These are phyloP conservation scores for Suhomyces taliae DNA, from an alignment of 1,139 yeast species.

Conservation along the genomic window DNA sequence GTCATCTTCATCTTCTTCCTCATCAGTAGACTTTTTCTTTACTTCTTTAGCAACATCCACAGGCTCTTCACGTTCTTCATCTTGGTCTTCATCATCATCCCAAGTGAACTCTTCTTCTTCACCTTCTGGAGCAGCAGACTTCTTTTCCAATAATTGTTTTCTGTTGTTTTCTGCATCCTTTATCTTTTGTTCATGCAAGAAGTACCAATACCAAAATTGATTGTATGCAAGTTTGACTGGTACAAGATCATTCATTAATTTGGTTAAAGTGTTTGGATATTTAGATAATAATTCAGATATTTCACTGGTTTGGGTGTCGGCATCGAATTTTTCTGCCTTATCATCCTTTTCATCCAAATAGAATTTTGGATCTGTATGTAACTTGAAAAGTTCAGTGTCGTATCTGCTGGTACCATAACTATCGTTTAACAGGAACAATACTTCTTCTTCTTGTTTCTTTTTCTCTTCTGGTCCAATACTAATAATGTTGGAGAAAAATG, in stretches of 20 bases:
- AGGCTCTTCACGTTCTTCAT: conserved; percentile 37
- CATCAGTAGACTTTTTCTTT: conserved; percentile 7
- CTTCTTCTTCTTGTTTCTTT: conserved; percentile 19
- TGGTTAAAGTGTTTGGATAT: conserved; percentile 52
- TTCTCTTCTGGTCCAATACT: conserved; percentile 33
- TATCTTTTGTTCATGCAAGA: conserved; percentile 53
- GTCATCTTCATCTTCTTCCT: conserved; percentile 7
- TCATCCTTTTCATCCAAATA: conserved; percentile 19
- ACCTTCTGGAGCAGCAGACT: conserved; percentile 23
- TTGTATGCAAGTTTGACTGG: conserved; percentile 61
- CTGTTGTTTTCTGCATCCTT: conserved; percentile 66
- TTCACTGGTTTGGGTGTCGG: conserved; percentile 52
- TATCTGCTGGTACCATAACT: conserved; percentile 43
- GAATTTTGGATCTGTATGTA: conserved; percentile 34
- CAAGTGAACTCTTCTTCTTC: conserved; percentile 54
- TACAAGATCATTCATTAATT: conserved; percentile 63
- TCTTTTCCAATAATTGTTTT: conserved; percentile 52
- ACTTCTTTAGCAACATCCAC: conserved; percentile 11
- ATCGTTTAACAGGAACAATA: conserved; percentile 26
- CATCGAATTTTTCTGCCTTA: conserved; percentile 34
- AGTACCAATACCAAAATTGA: conserved; percentile 77
- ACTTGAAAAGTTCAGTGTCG: conserved; percentile 41
- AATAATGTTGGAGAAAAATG: conserved; percentile 56
- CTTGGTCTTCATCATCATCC: conserved; percentile 68
- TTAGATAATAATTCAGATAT: conserved; percentile 49